Percentiles rank a stretch among this genome's conserved stretches.
phyloP scores from a whole-genome alignment of 2,329 filamentous ascomycete genomes.

The Ophiostoma himal-ulmi region DNA sequence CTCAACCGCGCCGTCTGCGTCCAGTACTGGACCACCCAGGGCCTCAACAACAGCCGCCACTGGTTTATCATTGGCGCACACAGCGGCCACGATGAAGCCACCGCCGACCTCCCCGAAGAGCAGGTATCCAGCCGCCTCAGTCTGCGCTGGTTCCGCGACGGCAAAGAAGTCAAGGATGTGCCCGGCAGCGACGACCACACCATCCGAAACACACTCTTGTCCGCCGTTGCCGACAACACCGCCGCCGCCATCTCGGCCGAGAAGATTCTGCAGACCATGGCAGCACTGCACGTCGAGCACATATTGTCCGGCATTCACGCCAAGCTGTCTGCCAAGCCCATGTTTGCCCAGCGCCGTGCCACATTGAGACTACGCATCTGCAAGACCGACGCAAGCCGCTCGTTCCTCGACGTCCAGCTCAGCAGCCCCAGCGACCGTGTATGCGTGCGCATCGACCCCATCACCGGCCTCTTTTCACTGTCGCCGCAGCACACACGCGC shows the following conservation, averaged over 20 bases:
- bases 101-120: conserved; percentile 32
- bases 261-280: conserved; percentile 63
- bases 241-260: conserved; percentile 62
- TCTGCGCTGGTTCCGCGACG: conserved; percentile 78
- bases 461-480: conserved; percentile 70
- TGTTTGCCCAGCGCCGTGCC: conserved; percentile 57
- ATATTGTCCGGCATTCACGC: conserved; percentile 62
- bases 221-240: conserved; percentile 49
- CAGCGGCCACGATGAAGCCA: conserved; percentile 25
- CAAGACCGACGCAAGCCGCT: conserved; percentile 57
- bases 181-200: conserved; percentile 43
- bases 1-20: conserved; percentile 77
- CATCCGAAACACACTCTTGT: conserved; percentile 38
- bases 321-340: conserved; percentile 52
- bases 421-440: conserved; percentile 53
- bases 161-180: conserved; percentile 63
- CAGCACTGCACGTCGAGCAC: conserved; percentile 67
- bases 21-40: conserved; percentile 75
- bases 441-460: conserved; percentile 64
- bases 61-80: conserved; percentile 86
- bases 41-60: conserved; percentile 21
- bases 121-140: conserved; percentile 51
- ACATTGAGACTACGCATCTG: conserved; percentile 54
- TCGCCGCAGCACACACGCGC: conserved; percentile 57
- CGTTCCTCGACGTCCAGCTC: conserved; percentile 62